Conservation (phyloP, 371 early-diverging fungal species). For the Apophysomyces sp. region DNA sequence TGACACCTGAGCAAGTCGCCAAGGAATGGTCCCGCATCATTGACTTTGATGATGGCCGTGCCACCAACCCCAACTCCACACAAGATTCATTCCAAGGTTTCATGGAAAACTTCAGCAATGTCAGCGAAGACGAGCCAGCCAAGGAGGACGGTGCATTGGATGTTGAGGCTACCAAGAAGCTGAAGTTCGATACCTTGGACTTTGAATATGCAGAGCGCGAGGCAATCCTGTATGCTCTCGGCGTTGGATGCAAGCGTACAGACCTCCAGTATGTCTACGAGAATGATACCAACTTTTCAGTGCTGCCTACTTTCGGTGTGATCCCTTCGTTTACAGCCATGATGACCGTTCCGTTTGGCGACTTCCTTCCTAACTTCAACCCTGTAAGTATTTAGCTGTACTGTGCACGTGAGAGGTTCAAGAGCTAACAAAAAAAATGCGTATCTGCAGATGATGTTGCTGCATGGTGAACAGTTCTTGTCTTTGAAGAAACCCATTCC, state of each 20-base stretch:
- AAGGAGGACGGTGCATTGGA: constrained; percentile 51
- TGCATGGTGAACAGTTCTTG: constrained; percentile 97
- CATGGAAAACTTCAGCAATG: constrained; percentile 74
- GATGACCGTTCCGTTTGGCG: constrained; percentile 68
- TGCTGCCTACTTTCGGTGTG: constrained; percentile 92
- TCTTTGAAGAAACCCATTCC: constrained; percentile 85
- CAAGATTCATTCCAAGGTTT: constrained; percentile 83
- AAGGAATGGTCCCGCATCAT: constrained; percentile 69
- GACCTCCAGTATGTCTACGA: constrained; percentile 93
- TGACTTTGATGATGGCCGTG: constrained; percentile 93
- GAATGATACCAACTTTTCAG: constrained; percentile 73
- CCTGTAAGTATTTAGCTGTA: constrained; percentile 69
- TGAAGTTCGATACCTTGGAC: constrained; percentile 45
- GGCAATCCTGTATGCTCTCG: constrained; percentile 92
- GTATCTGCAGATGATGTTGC: constrained; percentile 80
- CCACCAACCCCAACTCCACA: constrained; percentile 79
- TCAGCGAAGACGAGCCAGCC: constrained; percentile 26
- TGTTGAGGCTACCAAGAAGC: constrained; percentile 67
- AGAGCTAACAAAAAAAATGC: too few relatives aligned
- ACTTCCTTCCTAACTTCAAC: constrained; percentile 87
- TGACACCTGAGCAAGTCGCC: constrained; percentile 83
- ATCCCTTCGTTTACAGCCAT: constrained; percentile 79
- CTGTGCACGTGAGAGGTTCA: too few relatives aligned
- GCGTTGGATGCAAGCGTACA: constrained; percentile 86
- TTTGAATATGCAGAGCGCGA: constrained; percentile 82